Conservation (phyloP, 768 basidiomycete species). For the Amylocystis lapponica region DNA sequence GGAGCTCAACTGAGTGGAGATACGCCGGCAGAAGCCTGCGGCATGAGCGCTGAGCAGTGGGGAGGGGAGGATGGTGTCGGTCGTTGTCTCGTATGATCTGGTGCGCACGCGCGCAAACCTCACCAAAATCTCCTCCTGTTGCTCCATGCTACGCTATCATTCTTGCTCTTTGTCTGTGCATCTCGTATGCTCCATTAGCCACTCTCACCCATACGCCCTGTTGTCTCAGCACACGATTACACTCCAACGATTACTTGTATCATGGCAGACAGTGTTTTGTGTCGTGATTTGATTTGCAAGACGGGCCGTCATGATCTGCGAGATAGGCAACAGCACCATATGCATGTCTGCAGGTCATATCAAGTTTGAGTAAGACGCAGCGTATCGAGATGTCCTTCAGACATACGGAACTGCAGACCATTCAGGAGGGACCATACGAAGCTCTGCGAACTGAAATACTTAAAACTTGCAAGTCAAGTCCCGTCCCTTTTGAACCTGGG, state of each 20-base stretch:
- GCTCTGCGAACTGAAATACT: too few species aligned
- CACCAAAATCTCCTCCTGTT: neutral
- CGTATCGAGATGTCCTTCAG: too few species aligned
- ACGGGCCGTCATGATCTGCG: too few species aligned
- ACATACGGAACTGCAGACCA: too few species aligned
- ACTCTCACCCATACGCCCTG: constrained; percentile 1
- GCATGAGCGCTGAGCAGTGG: neutral
- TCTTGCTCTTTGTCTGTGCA: neutral
- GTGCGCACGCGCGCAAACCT: constrained; percentile 1
- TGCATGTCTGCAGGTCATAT: too few species aligned
- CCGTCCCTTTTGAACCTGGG: too few species aligned
- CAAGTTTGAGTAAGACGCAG: too few species aligned
- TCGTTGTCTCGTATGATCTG: constrained; percentile 2
- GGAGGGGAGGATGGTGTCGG: neutral
- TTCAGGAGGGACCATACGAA: too few species aligned
- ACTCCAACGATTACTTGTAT: too few species aligned
- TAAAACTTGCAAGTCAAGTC: too few species aligned
- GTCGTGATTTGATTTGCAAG: too few species aligned
- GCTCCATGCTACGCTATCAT: constrained; percentile 1
- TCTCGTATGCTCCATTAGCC: neutral
- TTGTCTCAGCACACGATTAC: constrained; percentile 5
- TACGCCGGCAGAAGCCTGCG: constrained; percentile 1
- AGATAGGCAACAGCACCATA: too few species aligned
- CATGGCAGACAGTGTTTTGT: constrained; percentile 3
- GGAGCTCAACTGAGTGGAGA: constrained; percentile 38